Base-by-base conservation (phyloP, 768 basidiomycete genomes). In the Saitozyma podzolica region DNA sequence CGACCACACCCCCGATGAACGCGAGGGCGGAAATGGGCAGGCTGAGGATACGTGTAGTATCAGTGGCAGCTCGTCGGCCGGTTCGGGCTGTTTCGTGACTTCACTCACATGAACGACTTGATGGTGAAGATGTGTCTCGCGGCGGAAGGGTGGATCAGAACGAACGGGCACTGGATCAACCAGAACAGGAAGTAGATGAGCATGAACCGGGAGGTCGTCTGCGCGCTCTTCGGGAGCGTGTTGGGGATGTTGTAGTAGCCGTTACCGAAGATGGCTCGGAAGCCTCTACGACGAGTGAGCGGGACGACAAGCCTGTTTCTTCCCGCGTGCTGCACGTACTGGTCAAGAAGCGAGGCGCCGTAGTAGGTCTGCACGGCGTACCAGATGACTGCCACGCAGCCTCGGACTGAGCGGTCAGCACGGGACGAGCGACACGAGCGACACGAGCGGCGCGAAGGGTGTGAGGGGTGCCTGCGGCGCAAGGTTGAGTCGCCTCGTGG, bases 201-300 rank as follows among this genome's bases (percentile, higher is more conserved):
- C 55, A 62, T 50, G 40, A 29, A 41, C 17, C 47, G 19, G 6
- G 85, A 86, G 3, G 88, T 90, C 57, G 90, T 89, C 58, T 84
- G 81, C 11, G 87, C 82, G 11, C 78, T 80, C 6, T 80, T 79
- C 13, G 88, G 80, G 5, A 91, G 81, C 57, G 82, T 83, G 70
- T 91, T 91, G 0, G 86, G 86, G 40, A 91, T 76, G 54, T 79
- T 54, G 20, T 19, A 40, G 52, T 52, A 61, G 19, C 52, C 50
- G 16, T 54, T 61, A 8, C 59, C 59, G 19, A 61, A 61, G 51
- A 61, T 61, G 9, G 43, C 43, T 9, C 59, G 19, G 20, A 61
- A 53, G 8, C 29, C 29, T 29, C 29, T 29, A 29, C 29, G 29
- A 29, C 29, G 29, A 29, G 29, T 29, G 29, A 29, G 29, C 29